phyloP scores from a whole-genome alignment of 225 moss, liverwort and hornwort species.

The Asterella californica region DNA sequence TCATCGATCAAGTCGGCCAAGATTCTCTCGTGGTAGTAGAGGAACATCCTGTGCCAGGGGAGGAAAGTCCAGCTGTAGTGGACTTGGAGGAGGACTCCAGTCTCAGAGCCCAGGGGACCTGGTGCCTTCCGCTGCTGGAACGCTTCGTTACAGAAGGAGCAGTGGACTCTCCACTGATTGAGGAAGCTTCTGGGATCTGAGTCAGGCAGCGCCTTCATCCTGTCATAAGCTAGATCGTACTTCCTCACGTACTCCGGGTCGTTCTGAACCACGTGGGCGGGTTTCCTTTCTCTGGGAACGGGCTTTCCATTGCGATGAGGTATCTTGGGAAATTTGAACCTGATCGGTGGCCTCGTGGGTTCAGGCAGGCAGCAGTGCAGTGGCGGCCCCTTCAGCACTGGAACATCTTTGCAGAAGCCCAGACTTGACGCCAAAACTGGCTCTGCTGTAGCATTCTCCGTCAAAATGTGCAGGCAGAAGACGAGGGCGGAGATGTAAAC shows the following conservation, averaged over 20 bases:
- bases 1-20: no score
- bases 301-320: conserved; percentile 9
- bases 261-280: no score
- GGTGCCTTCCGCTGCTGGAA: conserved; percentile 29
- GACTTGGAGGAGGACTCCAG: no score
- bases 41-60: no score
- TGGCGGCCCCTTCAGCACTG: not conserved
- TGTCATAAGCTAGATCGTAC: conserved; percentile 37
- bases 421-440: not conserved
- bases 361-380: conserved; percentile 29
- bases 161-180: conserved; percentile 32
- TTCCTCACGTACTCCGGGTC: conserved; percentile 33
- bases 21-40: no score
- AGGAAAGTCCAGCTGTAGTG: no score
- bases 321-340: conserved; percentile 16
- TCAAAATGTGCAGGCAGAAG: not conserved
- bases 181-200: no score
- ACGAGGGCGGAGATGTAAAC: not conserved
- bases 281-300: conserved; percentile 23
- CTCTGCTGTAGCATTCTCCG: not conserved
- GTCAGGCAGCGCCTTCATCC: conserved; percentile 29
- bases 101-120: no score
- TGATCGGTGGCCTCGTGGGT: conserved; percentile 26
- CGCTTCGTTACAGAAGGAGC: conserved; percentile 41
- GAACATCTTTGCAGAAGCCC: not conserved